Conservation (phyloP, 805 yeast genomes). For the Lachancea quebecensis region DNA sequence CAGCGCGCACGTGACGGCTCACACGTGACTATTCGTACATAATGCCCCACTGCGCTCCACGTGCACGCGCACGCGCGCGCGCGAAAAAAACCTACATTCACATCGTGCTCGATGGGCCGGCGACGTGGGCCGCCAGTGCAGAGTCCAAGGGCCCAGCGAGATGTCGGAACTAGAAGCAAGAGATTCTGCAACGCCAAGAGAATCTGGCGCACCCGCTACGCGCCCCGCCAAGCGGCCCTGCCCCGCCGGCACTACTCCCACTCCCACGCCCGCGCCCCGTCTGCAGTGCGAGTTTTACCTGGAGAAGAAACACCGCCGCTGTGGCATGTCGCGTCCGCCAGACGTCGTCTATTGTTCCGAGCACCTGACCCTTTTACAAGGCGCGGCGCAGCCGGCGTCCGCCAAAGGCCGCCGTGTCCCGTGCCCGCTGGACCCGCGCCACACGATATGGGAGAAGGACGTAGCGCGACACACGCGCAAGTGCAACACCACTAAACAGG, state of each 20-base stretch:
- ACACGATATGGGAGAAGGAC: constrained; percentile 59
- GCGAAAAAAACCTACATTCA: too few relatives aligned
- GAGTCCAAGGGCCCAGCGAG: too few relatives aligned
- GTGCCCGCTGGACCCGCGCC: constrained; percentile 74
- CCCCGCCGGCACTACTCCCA: neutral
- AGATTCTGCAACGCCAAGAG: too few relatives aligned
- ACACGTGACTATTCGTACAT: too few relatives aligned
- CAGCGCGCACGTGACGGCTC: too few relatives aligned
- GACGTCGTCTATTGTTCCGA: constrained; percentile 55
- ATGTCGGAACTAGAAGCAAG: too few relatives aligned
- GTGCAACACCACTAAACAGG: constrained; percentile 46
- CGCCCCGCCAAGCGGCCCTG: neutral
- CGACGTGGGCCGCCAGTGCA: too few relatives aligned
- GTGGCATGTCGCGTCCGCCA: constrained; percentile 27
- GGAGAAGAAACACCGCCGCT: constrained; percentile 22
- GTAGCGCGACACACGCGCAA: constrained; percentile 50
- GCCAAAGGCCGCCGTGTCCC: constrained; percentile 39
- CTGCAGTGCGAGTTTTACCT: constrained; percentile 25
- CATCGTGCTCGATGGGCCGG: too few relatives aligned
- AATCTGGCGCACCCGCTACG: too few relatives aligned
- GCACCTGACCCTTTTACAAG: constrained; percentile 45
- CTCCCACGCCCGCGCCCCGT: constrained; percentile 2
- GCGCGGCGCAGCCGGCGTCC: neutral
- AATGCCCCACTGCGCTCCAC: too few relatives aligned
- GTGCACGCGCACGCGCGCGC: too few relatives aligned